Conservation (phyloP, 1,139 yeast genomes). For the Pichia sp. region DNA sequence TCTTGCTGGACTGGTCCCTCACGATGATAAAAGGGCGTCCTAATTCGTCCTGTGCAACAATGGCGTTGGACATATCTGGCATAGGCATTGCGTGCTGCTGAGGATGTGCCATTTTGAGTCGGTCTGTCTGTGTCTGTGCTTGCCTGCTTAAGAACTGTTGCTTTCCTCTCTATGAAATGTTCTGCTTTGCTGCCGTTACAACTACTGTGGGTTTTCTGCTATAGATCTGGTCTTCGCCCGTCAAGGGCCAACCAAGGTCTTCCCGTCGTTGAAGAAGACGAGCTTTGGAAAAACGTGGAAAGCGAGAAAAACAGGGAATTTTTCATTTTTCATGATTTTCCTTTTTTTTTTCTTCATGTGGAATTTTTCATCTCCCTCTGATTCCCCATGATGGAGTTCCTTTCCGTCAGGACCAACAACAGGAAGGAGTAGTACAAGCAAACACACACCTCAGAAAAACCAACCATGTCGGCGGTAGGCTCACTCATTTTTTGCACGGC, state of each 20-base stretch:
- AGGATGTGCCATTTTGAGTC: slow-evolving; percentile 31
- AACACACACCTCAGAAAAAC: neutral
- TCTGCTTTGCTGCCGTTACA: neutral
- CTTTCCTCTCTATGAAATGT: neutral
- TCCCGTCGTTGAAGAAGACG: neutral
- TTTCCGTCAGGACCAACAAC: too few relatives aligned
- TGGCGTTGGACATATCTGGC: slow-evolving; percentile 97
- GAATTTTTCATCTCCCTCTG: neutral
- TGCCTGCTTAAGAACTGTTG: too few relatives aligned
- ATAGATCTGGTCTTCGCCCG: neutral
- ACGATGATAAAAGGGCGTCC: slow-evolving; percentile 98
- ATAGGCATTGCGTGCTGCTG: slow-evolving; percentile 46
- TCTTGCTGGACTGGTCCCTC: slow-evolving; percentile 91
- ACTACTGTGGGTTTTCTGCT: neutral
- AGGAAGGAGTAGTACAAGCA: too few relatives aligned
- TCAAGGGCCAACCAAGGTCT: neutral
- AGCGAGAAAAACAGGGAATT: neutral
- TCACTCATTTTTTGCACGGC: slow-evolving; percentile 89
- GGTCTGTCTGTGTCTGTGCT: neutral
- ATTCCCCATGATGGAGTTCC: neutral
- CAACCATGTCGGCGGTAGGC: slow-evolving; percentile 84
- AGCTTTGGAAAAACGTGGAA: neutral
- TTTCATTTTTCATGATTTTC: neutral
- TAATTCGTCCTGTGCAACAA: slow-evolving; percentile 98
- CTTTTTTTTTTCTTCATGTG: slow-evolving; percentile 2